Percentiles rank a stretch among this genome's conserved stretches.
These are phyloP conservation scores for Coniochaeta sp. DNA, from an alignment of 2,329 filamentous ascomycete genomes.

Conservation along the genomic window DNA sequence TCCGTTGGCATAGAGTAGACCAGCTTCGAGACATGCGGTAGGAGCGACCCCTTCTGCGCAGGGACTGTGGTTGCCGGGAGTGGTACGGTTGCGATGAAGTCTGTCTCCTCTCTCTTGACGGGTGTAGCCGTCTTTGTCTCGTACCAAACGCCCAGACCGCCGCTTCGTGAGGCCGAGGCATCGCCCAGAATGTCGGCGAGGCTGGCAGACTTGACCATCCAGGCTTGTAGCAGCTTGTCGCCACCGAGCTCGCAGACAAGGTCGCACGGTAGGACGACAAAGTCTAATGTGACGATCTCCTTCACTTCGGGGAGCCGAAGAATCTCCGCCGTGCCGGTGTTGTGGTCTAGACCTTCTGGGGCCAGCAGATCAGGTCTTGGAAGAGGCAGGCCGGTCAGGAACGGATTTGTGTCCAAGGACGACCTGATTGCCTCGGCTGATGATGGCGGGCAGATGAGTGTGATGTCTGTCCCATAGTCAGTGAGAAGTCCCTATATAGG, in stretches of 20 bases:
- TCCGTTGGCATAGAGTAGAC: conserved; percentile 86
- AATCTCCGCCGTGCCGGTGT: conserved; percentile 83
- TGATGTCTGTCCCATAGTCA: conserved; percentile 42
- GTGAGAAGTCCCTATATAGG: background rate
- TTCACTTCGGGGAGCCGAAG: conserved; percentile 78
- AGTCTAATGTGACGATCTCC: conserved; percentile 73
- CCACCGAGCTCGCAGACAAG: conserved; percentile 85
- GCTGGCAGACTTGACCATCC: conserved; percentile 79
- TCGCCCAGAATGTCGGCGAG: conserved; percentile 55
- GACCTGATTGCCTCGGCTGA: conserved; percentile 60
- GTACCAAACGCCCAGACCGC: conserved; percentile 87
- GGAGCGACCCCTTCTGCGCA: conserved; percentile 56
- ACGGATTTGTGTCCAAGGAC: conserved; percentile 70
- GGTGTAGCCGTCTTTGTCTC: conserved; percentile 69
- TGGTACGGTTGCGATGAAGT: conserved; percentile 77
- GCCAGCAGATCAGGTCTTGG: conserved; percentile 71
- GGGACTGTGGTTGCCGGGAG: conserved; percentile 51
- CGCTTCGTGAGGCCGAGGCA: conserved; percentile 42
- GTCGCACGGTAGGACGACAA: conserved; percentile 87
- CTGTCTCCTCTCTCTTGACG: conserved; percentile 85
- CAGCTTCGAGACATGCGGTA: conserved; percentile 65
- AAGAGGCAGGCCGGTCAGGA: conserved; percentile 64
- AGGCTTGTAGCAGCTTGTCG: conserved; percentile 76
- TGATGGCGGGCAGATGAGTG: conserved; percentile 56
- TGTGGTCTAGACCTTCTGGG: conserved; percentile 68